Conservation (phyloP, 345 rosid species). For the Aquilaria malaccensis region DNA sequence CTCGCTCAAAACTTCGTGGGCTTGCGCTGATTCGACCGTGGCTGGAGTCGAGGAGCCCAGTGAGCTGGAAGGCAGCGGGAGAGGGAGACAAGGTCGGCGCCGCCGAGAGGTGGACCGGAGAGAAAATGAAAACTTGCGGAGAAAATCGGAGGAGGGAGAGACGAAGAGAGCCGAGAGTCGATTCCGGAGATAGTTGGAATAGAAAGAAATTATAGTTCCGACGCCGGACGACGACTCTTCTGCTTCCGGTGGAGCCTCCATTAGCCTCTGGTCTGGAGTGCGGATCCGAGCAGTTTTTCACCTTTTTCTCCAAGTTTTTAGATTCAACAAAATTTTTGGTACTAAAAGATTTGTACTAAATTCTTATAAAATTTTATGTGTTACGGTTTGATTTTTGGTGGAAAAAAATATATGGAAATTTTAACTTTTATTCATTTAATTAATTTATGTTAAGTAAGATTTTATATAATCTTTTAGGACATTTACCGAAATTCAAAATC, state of each 20-base stretch:
- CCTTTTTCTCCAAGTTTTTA: too few relatives aligned
- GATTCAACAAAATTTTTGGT: too few relatives aligned
- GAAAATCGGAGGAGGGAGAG: conserved; percentile 25
- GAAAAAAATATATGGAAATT: too few relatives aligned
- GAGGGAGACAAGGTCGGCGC: conserved; percentile 41
- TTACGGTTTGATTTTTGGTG: too few relatives aligned
- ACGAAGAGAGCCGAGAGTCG: conserved; percentile 38
- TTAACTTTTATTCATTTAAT: too few relatives aligned
- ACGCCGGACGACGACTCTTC: conserved; percentile 19
- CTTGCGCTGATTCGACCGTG: conserved; percentile 30
- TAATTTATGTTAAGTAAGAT: too few relatives aligned
- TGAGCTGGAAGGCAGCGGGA: conserved; percentile 57
- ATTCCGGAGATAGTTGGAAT: conserved; percentile 45
- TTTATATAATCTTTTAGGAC: too few relatives aligned
- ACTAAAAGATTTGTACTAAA: too few relatives aligned
- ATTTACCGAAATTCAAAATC: too few relatives aligned
- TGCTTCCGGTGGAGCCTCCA: conserved; percentile 30
- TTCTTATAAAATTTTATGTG: too few relatives aligned
- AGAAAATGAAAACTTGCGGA: conserved; percentile 47
- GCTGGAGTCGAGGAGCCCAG: conserved; percentile 33
- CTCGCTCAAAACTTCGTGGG: conserved; percentile 55
- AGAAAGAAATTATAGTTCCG: conserved; percentile 37
- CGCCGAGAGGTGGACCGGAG: conserved; percentile 28
- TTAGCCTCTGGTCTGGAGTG: not conserved
- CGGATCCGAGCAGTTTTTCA: not conserved